These are phyloP conservation scores for Torulaspora microellipsoides DNA, from an alignment of 805 yeast genomes.

Conservation along the genomic window DNA sequence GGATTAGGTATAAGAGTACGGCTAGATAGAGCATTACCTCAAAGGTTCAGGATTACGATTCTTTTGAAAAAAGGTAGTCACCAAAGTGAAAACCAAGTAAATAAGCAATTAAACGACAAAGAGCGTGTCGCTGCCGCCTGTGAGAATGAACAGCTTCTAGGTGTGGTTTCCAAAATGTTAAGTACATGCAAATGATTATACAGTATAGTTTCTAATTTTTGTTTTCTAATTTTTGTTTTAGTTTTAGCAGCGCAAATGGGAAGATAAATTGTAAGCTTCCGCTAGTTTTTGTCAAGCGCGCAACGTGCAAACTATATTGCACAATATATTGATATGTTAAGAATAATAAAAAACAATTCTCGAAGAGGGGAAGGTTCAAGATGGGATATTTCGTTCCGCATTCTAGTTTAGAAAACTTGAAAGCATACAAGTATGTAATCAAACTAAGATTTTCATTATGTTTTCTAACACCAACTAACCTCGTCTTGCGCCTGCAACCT, in stretches of 20 bases:
- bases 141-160: conserved; percentile 85
- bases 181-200: conserved; percentile 55
- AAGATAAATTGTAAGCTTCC: too few relatives aligned
- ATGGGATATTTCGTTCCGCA: conserved; percentile 69
- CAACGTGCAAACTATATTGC: too few relatives aligned
- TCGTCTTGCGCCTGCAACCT: not conserved
- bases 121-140: conserved; percentile 98
- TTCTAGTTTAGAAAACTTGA: conserved; percentile 47
- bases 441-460: not conserved
- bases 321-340: too few relatives aligned
- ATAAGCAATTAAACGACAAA: conserved; percentile 93
- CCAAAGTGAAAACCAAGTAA: conserved; percentile 92
- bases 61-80: conserved; percentile 87
- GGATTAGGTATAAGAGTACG: conserved; percentile 94
- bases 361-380: not conserved
- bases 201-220: not conserved
- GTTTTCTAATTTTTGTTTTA: too few relatives aligned
- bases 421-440: conserved; percentile 43
- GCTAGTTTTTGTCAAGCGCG: too few relatives aligned
- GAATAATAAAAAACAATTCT: too few relatives aligned
- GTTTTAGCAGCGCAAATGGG: too few relatives aligned
- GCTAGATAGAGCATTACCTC: conserved; percentile 81
- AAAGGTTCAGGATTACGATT: conserved; percentile 74
- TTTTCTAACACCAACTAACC: conserved; percentile 1
- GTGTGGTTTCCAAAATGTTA: conserved; percentile 91